Evolutionary conservation across 441 rosid species (phyloP).

Genomic region (Adansonia rubrostipa): DNA sequence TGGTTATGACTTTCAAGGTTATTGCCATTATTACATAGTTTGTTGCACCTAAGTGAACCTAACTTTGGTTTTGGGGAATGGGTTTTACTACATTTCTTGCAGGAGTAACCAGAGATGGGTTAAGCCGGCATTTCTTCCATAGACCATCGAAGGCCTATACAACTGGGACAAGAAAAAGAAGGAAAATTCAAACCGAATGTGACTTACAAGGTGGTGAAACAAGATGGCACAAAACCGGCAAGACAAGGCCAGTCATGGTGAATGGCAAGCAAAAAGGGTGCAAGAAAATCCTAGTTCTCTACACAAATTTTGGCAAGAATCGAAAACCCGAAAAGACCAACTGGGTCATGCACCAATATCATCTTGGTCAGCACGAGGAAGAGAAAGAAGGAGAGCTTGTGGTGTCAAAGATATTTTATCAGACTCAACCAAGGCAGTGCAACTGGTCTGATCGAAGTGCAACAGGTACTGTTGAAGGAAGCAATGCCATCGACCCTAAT

Average conservation of each 20-base stretch:
- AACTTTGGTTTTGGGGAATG: conserved; percentile 48
- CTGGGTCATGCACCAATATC: conserved; percentile 99
- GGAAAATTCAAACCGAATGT: conserved; percentile 94
- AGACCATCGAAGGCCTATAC: conserved; percentile 98
- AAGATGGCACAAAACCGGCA: conserved; percentile 98
- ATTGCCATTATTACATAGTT: conserved; percentile 27
- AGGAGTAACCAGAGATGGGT: conserved; percentile 98
- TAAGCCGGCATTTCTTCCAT: conserved; percentile 96
- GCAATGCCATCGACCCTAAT: conserved; percentile 45
- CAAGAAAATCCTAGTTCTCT: conserved; percentile 90
- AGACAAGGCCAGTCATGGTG: conserved; percentile 94
- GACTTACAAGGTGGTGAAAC: conserved; percentile 96
- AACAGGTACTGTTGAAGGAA: conserved; percentile 56
- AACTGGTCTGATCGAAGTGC: conserved; percentile 76
- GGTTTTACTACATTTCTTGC: conserved; percentile 32
- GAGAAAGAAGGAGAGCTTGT: conserved; percentile 99
- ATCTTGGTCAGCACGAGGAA: conserved; percentile 88
- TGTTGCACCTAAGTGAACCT: conserved; percentile 66
- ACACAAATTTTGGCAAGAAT: conserved; percentile 93
- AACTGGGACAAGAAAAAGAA: conserved; percentile 92
- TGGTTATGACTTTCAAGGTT: conserved; percentile 24
- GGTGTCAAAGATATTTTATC: conserved; percentile 94
- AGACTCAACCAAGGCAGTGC: conserved; percentile 97
- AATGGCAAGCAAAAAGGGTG: conserved; percentile 93
- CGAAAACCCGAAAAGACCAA: conserved; percentile 96